Evolutionary conservation across 129 eudicot genomes (phyloP), one percentile per base, ranked within the genome.

Genomic region (Centrapalus pauciflorus): DNA sequence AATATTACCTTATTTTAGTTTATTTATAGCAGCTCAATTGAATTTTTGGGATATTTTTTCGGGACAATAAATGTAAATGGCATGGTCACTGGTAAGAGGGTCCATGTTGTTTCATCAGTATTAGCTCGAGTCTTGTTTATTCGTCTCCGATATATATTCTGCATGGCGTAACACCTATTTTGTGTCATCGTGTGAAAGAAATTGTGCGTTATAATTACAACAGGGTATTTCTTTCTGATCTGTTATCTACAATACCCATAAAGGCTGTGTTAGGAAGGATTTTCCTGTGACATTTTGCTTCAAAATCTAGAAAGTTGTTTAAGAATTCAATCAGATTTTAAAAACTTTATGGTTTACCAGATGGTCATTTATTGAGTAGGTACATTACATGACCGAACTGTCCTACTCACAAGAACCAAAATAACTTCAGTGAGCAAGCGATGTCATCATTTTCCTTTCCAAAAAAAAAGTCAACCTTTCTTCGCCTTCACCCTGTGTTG

Each of bases 321-420:
- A 77, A 82, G 61, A 24, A 80, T 76, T 61, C 87, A 67, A n/a
- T 71, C 63, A 20, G 84, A 79, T 77, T 84, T 85, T 66, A 89
- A 59, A 79, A 66, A 23, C 67, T 81, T 12, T 67, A 86, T 61
- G 96, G 99, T 35, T 82, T 77, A 52, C 96, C 96, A 10, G 67
- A 76, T 2, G 67, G 38, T 7, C 60, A 25, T 60, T 54, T 80
- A 52, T 9, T 86, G 65, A 67, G 70, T 51, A 65, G 70, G 79
- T 57, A 86, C 63, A 74, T 89, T 57, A 86, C 63, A 74, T 89
- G 27, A 76, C 73, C 8, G 84, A 82, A 72, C 56, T 85, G 19
- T 83, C 86, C 16, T 89, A 93, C 70, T 82, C 96, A 6, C 48
- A 70, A 34, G 90, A 86, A 64, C 67, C 85, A 28, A 73, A 69